Base-by-base conservation (phyloP, 2,329 filamentous ascomycete genomes). In the Fusarium agapanthi region DNA sequence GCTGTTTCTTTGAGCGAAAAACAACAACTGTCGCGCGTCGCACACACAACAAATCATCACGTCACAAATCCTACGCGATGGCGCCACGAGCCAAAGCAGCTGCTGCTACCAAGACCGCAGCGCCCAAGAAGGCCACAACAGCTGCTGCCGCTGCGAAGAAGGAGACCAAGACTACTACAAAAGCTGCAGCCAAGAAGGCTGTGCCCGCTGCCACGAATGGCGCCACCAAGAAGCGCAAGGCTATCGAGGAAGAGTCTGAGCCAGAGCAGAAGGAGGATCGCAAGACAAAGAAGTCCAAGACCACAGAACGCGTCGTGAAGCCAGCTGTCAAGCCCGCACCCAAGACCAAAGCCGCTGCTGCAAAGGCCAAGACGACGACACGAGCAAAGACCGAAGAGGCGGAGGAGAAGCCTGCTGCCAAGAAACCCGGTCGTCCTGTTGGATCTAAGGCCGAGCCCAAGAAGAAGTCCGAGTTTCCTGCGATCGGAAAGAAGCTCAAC, bases 401-500 rank as follows among this genome's bases (percentile, higher is more conserved):
- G 28, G 73, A 76, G 12, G 69, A 64, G 63, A 94, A 61, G 69
- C 65, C 78, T 6, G 62, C 57, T 12, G 63, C 65, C 20, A 69
- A 71, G 62, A 78, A 78, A 67, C 43, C 72, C 3, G 30, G 37
- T 37, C 61, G 65, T 30, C 65, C 76, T 28, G 65, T 47, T 22
- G 61, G 37, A 10, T 68, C 68, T 47, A 77, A 78, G 64, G 64
- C 62, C 11, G 65, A 67, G 59, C 66, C 60, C 44, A 71, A 74
- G 57, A 74, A 76, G 44, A 81, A 90, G 79, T 89, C 89, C 30
- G 51, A 62, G 2, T 72, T 75, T 20, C 71, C 77, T 34, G 72
- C 65, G 13, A 80, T 90, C 69, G 91, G 94, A 78, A 92, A 92
- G 81, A 89, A 89, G 78, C 90, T 95, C 77, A 95, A 94, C 80